These are phyloP conservation scores for Escovopsis sp. DNA, from an alignment of 2,329 filamentous ascomycete species.

Conservation along the genomic window DNA sequence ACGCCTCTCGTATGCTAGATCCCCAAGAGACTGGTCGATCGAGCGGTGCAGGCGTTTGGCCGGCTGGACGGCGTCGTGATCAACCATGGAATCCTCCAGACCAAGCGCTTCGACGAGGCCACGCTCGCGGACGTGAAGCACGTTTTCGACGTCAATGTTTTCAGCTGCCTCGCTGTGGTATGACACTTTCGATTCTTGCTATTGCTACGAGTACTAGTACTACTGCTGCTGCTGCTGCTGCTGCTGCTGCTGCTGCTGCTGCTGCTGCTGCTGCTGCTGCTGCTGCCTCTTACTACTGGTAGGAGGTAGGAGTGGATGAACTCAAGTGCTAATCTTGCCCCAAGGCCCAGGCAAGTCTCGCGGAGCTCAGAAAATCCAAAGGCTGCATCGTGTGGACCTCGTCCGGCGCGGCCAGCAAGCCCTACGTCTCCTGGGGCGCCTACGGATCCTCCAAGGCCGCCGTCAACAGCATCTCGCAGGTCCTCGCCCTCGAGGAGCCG, in stretches of 20 bases:
- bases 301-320: too few species aligned
- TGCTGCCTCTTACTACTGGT: too few species aligned
- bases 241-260: too few species aligned
- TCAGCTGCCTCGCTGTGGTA: constrained; percentile 68
- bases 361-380: constrained; percentile 48
- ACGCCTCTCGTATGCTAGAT: constrained; percentile 22
- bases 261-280: too few species aligned
- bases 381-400: constrained; percentile 67
- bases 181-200: constrained; percentile 10
- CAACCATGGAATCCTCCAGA: constrained; percentile 74
- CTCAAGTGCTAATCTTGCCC: not conserved
- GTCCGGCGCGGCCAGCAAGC: constrained; percentile 55
- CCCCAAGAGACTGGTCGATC: constrained; percentile 44
- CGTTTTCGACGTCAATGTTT: constrained; percentile 72
- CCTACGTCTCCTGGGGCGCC: constrained; percentile 59
- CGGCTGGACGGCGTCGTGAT: constrained; percentile 67
- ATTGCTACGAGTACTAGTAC: constrained; percentile 2
- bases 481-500: constrained; percentile 63
- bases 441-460: constrained; percentile 78
- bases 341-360: constrained; percentile 56
- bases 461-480: constrained; percentile 61
- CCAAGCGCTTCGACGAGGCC: constrained; percentile 54
- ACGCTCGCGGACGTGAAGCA: constrained; percentile 60
- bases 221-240: too few species aligned
- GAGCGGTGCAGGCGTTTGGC: constrained; percentile 53